Evolutionary conservation across 768 basidiomycete genomes (phyloP), one percentile per base, ranked within the genome.

Genomic region (Daedaleopsis sinensis): DNA sequence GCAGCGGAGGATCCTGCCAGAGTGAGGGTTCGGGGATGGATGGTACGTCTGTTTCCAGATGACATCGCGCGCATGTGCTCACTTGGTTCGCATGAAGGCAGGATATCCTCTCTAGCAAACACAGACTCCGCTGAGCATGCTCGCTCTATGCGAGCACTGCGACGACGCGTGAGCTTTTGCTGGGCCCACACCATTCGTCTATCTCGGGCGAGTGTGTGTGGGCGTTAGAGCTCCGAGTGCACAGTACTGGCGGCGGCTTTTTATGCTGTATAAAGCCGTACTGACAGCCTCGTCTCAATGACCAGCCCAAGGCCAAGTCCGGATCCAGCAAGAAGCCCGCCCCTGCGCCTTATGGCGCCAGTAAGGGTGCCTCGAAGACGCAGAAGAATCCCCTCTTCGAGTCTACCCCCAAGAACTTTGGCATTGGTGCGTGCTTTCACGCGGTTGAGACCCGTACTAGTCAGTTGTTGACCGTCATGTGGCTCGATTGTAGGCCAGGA

Each of bases 351-450:
- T 88, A 87, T 70, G 89, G 90, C 73, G 88, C 88, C 70, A 83
- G 83, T 82, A 93, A 93, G 79, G 57, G 58, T 10, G 64, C 80
- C 38, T 74, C 82, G 67, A 93, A 94, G 79, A 70, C 76, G 39
- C 87, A 87, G 77, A 96, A 96, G 82, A 98, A 98, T 84, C 96
- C 96, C 70, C 87, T 98, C 68, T 97, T 98, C 76, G 95, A 98
- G 82, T 75, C 94, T 57, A 81, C 74, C 63, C 86, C 94, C 70
- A 92, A 90, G 78, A 96, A 95, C 83, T 98, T 96, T 76, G 94
- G 93, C 73, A 96, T 98, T 63, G 96, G 96, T 97, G 65, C 23
- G 37, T 23, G 18, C 19, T 13, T 13, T 49, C 23, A 15, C 24
- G 5, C 23, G 23, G 19, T 5, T 12, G 21, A 11, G 7, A 13